Evolutionary conservation across 1,284 basidiomycete genomes (phyloP).

Genomic region (Ustilago hordei): DNA sequence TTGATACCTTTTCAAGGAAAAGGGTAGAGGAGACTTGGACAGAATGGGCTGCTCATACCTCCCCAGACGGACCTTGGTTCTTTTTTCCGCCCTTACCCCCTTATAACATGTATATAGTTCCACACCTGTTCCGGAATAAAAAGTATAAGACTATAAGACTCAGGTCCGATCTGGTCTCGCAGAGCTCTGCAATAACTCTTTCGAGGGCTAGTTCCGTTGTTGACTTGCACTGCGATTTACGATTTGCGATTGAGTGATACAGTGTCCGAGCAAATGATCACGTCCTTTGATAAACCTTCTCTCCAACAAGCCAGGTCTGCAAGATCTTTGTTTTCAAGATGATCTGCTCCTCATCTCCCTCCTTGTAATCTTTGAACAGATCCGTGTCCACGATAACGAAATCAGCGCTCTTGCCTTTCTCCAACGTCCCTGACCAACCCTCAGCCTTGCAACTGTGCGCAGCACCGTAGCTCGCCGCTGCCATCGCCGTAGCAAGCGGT

Average conservation of each 20-base stretch:
- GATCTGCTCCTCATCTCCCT: slow-evolving; percentile 35
- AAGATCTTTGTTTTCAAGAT: slow-evolving; percentile 41
- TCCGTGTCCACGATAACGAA: slow-evolving; percentile 52
- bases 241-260: not conserved
- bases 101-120: too few relatives aligned
- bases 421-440: slow-evolving; percentile 33
- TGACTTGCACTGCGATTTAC: not conserved
- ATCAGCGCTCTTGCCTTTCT: slow-evolving; percentile 46
- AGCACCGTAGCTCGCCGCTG: slow-evolving; percentile 45
- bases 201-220: not conserved
- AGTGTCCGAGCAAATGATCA: not conserved
- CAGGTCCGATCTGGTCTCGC: not conserved
- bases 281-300: slow-evolving; percentile 32
- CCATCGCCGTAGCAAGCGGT: slow-evolving; percentile 42
- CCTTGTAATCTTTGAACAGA: slow-evolving; percentile 36
- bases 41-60: too few relatives aligned
- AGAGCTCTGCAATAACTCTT: not conserved
- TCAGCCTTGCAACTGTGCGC: slow-evolving; percentile 51
- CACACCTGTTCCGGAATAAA: too few relatives aligned
- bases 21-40: too few relatives aligned
- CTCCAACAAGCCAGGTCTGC: slow-evolving; percentile 45
- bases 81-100: too few relatives aligned
- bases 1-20: too few relatives aligned
- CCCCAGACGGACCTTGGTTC: too few relatives aligned
- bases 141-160: not conserved